Evolutionary conservation across 805 yeast species (phyloP), one percentile per base, ranked within the genome.

Genomic region (baker's yeast (Saccharomyces cerevisiae)): DNA sequence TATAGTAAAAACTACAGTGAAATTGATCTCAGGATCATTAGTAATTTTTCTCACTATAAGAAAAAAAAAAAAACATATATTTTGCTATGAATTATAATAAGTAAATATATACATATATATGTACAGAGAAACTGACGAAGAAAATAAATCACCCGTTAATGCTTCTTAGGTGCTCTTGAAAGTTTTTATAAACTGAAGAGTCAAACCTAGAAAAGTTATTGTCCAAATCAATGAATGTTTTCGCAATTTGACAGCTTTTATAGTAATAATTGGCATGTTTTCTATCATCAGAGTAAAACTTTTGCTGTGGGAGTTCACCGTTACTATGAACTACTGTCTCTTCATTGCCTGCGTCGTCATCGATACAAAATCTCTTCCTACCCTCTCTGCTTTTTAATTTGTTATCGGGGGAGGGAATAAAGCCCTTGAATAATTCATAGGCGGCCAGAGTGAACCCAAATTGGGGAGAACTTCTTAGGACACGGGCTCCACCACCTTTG

Each of bases 361-460:
- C 43, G 17, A 36, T 36, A 17, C 24, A 17, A 8, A 36, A 36
- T 17, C 22, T 36, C 43, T 66, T 32, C 57, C 49, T 49, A 64
- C 48, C 1, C 60, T 65, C 30, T 36, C 24, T 36, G 43, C 6
- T 8, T 9, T 17, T 36, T 21, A 36, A 17, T 36, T 36, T 53
- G 17, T 51, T 69, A 50, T 64, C 64, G 52, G 68, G 83, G 59
- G 86, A 79, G 49, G 97, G 96, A 72, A 89, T 76, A 63, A 84
- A 64, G 49, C 78, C 80, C 69, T 92, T 96, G 71, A 92, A 83
- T 32, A 94, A 71, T 72, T 92, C 99, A 73, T 94, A 92, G 27
- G 96, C 91, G n/a, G 98, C 98, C 64, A 92, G 79, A 5, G 99
- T 92, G 73, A 91, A 91, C 53, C 98, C 99, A 70, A 92, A 92